Conservation (phyloP, 2,329 filamentous ascomycete genomes). For the Periconia digitata region DNA sequence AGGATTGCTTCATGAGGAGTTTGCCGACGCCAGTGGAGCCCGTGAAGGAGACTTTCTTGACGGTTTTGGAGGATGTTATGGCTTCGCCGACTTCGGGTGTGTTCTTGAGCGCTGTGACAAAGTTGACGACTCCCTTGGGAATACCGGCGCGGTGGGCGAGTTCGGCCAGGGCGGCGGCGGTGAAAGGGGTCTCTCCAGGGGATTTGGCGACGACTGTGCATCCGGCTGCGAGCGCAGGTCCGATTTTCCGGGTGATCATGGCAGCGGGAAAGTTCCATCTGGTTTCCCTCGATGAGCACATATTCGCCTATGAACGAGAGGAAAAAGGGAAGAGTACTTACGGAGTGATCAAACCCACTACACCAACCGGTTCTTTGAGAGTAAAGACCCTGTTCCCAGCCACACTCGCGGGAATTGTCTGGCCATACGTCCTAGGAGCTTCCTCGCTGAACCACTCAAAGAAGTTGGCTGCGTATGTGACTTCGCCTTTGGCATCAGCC, state of each 20-base stretch:
- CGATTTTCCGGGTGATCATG: constrained; percentile 55
- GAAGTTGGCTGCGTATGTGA: constrained; percentile 44
- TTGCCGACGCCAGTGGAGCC: constrained; percentile 68
- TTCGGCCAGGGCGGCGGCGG: constrained; percentile 83
- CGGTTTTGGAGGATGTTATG: constrained; percentile 72
- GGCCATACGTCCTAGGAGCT: constrained; percentile 54
- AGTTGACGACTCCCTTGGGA: constrained; percentile 86
- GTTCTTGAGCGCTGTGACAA: constrained; percentile 78
- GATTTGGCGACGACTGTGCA: constrained; percentile 94
- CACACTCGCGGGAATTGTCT: constrained; percentile 70
- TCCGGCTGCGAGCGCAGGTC: constrained; percentile 80
- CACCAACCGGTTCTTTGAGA: constrained; percentile 80
- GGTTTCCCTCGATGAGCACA: constrained; percentile 8
- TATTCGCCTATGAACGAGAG: neutral
- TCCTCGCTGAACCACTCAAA: constrained; percentile 47
- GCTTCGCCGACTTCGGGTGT: constrained; percentile 76
- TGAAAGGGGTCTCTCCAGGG: constrained; percentile 89
- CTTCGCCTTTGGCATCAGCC: constrained; percentile 51
- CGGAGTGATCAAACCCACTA: constrained; percentile 80
- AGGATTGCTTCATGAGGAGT: constrained; percentile 87
- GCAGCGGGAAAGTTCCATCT: constrained; percentile 75
- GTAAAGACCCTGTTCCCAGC: constrained; percentile 76
- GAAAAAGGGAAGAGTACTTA: constrained; percentile 28
- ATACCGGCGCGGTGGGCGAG: constrained; percentile 85
- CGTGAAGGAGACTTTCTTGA: constrained; percentile 94